Conservation (phyloP, 495 filamentous ascomycete genomes). For the Coniosporium apollinis region DNA sequence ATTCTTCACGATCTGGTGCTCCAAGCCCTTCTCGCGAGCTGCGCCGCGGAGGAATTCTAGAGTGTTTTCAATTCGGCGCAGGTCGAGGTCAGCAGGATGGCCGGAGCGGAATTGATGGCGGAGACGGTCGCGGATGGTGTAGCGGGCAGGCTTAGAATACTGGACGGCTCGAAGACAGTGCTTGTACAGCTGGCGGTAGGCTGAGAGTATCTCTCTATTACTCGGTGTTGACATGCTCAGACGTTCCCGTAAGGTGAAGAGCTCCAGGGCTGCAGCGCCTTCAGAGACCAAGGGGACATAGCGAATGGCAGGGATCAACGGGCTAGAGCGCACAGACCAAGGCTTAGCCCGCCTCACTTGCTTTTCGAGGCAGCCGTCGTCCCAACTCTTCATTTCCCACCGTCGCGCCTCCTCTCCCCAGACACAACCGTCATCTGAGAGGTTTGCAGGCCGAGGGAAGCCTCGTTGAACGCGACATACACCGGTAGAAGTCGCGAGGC, state of each 20-base stretch:
- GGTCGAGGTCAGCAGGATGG: conserved; percentile 34
- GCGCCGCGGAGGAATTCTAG: conserved; percentile 61
- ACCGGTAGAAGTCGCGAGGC: no score
- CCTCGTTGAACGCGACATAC: no score
- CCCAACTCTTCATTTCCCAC: neutral
- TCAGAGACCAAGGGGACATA: no score
- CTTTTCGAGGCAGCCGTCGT: neutral
- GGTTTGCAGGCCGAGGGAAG: no score
- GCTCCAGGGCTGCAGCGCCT: no score
- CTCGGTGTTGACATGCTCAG: neutral
- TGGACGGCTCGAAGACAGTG: conserved; percentile 60
- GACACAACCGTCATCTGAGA: neutral
- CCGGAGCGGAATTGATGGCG: conserved; percentile 53
- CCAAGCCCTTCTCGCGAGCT: conserved; percentile 44
- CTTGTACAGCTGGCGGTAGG: conserved; percentile 69
- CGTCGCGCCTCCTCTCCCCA: neutral
- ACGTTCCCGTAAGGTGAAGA: neutral
- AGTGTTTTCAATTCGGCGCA: conserved; percentile 50
- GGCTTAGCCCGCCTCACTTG: neutral
- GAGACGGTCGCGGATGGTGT: conserved; percentile 44
- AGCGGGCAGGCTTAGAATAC: conserved; percentile 61
- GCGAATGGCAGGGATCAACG: neutral
- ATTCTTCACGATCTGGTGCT: conserved; percentile 69
- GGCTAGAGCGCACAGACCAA: neutral
- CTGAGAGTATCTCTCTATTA: conserved; percentile 37